Conservation (phyloP, 768 basidiomycete genomes). For the Xerocomellus intermedius region DNA sequence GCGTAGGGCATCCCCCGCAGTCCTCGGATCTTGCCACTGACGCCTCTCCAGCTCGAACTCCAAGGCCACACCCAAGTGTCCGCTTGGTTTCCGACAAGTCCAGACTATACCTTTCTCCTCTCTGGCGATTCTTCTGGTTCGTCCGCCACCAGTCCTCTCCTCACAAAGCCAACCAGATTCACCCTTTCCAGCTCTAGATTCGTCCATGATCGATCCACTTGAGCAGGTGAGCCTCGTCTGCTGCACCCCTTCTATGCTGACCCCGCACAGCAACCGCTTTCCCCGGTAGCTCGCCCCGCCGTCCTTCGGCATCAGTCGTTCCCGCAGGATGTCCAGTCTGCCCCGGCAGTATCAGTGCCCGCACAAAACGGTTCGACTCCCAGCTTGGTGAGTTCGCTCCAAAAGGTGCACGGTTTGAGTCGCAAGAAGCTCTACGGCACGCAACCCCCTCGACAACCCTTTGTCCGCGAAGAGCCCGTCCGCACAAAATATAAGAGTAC, state of each 20-base stretch:
- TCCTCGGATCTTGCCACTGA: slow-evolving; percentile 1
- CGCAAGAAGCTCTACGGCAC: slow-evolving; percentile 66
- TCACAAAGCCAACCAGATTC: neutral
- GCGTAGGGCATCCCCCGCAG: slow-evolving; percentile 30
- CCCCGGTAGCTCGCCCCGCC: slow-evolving; percentile 13
- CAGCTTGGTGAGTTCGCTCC: slow-evolving; percentile 59
- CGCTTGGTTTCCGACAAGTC: slow-evolving; percentile 44
- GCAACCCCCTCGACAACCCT: slow-evolving; percentile 49
- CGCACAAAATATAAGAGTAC: slow-evolving; percentile 34
- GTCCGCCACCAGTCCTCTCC: slow-evolving; percentile 7
- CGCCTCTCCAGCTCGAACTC: slow-evolving; percentile 19
- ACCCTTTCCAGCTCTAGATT: slow-evolving; percentile 13
- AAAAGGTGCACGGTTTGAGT: slow-evolving; percentile 66
- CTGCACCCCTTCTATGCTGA: slow-evolving; percentile 9
- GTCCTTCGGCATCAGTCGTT: slow-evolving; percentile 31
- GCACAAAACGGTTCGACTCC: slow-evolving; percentile 34
- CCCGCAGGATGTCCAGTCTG: slow-evolving; percentile 27
- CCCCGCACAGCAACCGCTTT: neutral
- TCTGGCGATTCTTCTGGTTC: slow-evolving; percentile 36
- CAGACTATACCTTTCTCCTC: slow-evolving; percentile 41
- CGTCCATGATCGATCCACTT: neutral
- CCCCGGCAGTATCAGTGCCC: slow-evolving; percentile 2
- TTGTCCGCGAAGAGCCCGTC: slow-evolving; percentile 52
- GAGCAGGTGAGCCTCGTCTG: slow-evolving; percentile 13
- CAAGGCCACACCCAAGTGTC: slow-evolving; percentile 22